phyloP scores from a whole-genome alignment of 2,329 filamentous ascomycete species.

The Lecanicillium sp. region DNA sequence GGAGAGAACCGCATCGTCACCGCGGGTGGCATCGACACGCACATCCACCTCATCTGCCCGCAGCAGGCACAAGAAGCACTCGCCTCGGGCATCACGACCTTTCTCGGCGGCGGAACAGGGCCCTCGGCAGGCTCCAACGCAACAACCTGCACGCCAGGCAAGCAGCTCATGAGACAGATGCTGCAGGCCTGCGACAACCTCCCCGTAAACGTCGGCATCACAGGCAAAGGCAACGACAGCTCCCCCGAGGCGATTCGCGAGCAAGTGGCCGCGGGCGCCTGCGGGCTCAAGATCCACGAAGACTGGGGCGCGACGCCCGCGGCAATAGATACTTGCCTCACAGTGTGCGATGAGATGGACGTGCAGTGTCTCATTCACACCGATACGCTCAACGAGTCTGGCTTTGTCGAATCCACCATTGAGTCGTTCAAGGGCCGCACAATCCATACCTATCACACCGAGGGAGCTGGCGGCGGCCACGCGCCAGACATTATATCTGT shows the following conservation, averaged over 20 bases:
- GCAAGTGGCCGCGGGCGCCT: conserved; percentile 74
- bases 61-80: conserved; percentile 81
- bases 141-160: conserved; percentile 86
- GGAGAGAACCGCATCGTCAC: conserved; percentile 87
- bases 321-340: conserved; percentile 79
- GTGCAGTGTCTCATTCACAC: conserved; percentile 93
- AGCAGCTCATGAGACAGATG: conserved; percentile 78
- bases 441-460: conserved; percentile 95
- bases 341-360: conserved; percentile 82
- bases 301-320: conserved; percentile 92
- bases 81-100: conserved; percentile 78
- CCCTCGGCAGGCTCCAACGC: conserved; percentile 89
- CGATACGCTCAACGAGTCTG: conserved; percentile 91
- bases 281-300: conserved; percentile 89
- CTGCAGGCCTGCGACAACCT: conserved; percentile 75
- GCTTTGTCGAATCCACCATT: conserved; percentile 88
- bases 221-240: conserved; percentile 88
- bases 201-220: conserved; percentile 84
- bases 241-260: conserved; percentile 62
- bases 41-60: conserved; percentile 92
- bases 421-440: conserved; percentile 74
- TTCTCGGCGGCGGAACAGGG: conserved; percentile 85
- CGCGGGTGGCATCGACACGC: conserved; percentile 79
- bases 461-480: conserved; percentile 90
- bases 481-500: conserved; percentile 94